A percentile compares a stretch with the other conserved stretches of the same genome.
phyloP scores from a whole-genome alignment of 2,329 filamentous ascomycete genomes.

The Colletotrichum navitas region DNA sequence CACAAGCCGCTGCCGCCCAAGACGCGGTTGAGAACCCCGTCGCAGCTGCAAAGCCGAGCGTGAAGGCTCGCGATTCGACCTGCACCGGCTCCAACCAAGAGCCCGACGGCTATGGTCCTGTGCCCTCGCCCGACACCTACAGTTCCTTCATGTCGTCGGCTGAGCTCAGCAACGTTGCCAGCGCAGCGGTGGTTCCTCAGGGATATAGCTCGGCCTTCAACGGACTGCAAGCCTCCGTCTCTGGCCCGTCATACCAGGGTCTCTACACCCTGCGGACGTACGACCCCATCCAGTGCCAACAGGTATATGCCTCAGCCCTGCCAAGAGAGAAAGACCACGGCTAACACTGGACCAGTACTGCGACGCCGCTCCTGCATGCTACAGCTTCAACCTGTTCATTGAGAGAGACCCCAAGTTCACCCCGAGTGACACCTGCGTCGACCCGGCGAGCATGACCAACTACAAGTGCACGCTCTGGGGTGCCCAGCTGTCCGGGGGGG shows the following conservation, averaged over 20 bases:
- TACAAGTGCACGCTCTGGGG: constrained; percentile 35
- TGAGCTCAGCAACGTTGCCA: neutral
- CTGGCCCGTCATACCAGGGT: constrained; percentile 6
- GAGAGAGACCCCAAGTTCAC: constrained; percentile 26
- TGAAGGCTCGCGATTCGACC: constrained; percentile 7
- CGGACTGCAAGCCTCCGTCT: neutral
- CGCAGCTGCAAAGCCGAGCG: neutral
- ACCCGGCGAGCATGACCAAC: constrained; percentile 29
- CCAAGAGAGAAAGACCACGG: too few relatives aligned
- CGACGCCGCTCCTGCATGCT: constrained; percentile 32
- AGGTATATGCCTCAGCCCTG: constrained; percentile 4
- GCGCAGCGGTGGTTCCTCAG: neutral
- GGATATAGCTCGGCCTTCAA: constrained; percentile 9
- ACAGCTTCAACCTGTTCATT: constrained; percentile 31
- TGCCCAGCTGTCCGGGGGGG: neutral
- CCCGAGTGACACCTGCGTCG: constrained; percentile 17
- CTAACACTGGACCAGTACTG: constrained; percentile 19
- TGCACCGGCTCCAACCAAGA: neutral
- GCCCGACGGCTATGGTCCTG: constrained; percentile 20
- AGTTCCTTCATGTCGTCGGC: constrained; percentile 10
- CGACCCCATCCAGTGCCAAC: constrained; percentile 29
- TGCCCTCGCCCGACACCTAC: constrained; percentile 16
- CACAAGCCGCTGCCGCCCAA: neutral
- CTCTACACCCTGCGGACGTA: constrained; percentile 24
- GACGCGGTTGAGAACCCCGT: constrained; percentile 18